A percentile compares a stretch with the other conserved stretches of the same genome.
Evolutionary conservation across 345 rosid genomes (phyloP).

Genomic region (Leavenworthia alabamica): DNA sequence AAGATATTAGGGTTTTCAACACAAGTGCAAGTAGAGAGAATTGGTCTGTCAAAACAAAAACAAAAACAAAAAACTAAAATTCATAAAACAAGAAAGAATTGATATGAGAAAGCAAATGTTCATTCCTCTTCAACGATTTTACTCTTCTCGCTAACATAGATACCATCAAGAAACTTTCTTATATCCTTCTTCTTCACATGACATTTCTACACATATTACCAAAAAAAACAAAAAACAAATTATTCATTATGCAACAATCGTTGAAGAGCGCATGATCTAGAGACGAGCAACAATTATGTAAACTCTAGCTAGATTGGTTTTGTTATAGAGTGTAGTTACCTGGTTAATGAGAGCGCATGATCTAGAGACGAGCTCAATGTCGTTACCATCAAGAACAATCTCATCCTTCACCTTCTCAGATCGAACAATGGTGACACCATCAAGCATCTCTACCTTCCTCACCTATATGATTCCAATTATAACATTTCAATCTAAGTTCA

Average conservation of each 20-base stretch:
- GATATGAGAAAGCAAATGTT: background rate
- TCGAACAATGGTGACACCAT: slow-evolving; percentile 46
- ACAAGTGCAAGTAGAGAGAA: no score
- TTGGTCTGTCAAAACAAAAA: background rate
- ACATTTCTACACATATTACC: slow-evolving; percentile 41
- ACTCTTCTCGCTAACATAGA: no score
- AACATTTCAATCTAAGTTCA: background rate
- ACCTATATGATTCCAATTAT: slow-evolving; percentile 31
- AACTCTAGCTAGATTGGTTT: no score
- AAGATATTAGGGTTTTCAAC: no score
- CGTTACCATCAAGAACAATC: no score
- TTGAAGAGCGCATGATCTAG: no score
- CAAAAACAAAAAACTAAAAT: no score
- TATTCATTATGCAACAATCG: no score
- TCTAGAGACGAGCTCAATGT: slow-evolving; percentile 53
- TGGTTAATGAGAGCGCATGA: slow-evolving; percentile 60
- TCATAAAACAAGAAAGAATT: background rate
- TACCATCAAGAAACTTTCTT: slow-evolving; percentile 57
- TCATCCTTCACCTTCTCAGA: slow-evolving; percentile 69
- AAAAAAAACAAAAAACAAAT: no score
- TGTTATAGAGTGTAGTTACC: no score
- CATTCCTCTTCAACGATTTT: slow-evolving; percentile 34
- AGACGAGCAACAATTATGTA: no score
- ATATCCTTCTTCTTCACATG: slow-evolving; percentile 59
- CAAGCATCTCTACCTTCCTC: slow-evolving; percentile 56